Evolutionary conservation across 495 filamentous ascomycete species (phyloP).

Genomic region (Ramalina peruviana): DNA sequence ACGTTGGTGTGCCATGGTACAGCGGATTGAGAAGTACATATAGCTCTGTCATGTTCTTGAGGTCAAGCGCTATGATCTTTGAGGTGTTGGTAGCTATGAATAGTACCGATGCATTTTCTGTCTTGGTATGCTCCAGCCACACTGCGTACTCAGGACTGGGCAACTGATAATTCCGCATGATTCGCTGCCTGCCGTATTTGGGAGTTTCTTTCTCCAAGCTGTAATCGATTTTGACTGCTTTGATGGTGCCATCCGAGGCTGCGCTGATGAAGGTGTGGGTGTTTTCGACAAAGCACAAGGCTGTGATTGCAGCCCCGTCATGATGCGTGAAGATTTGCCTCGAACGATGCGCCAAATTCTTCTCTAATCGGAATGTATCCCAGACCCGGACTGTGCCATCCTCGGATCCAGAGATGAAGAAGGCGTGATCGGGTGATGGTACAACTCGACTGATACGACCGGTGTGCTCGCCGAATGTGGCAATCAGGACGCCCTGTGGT

Average conservation of each 20-base stretch:
- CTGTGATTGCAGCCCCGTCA: constrained; percentile 53
- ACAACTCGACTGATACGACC: constrained; percentile 71
- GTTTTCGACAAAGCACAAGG: constrained; percentile 81
- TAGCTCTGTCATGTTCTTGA: constrained; percentile 72
- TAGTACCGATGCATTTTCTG: constrained; percentile 65
- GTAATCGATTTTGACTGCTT: constrained; percentile 78
- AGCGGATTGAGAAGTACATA: constrained; percentile 80
- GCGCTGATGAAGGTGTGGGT: constrained; percentile 87
- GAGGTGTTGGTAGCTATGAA: constrained; percentile 78
- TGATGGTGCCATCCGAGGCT: constrained; percentile 78
- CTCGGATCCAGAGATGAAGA: constrained; percentile 89
- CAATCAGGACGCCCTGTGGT: constrained; percentile 70
- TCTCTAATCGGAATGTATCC: constrained; percentile 81
- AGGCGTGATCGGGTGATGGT: constrained; percentile 78
- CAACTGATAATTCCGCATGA: constrained; percentile 70
- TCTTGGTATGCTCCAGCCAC: constrained; percentile 85
- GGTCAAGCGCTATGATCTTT: constrained; percentile 68
- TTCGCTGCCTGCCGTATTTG: constrained; percentile 64
- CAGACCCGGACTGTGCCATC: constrained; percentile 88
- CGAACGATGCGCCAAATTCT: constrained; percentile 73
- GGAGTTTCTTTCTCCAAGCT: constrained; percentile 39
- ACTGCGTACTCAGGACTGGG: constrained; percentile 62
- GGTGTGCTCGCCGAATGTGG: constrained; percentile 77
- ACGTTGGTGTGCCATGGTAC: constrained; percentile 85
- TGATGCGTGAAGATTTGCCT: constrained; percentile 76